Percentiles rank a stretch among this genome's conserved stretches.
Evolutionary conservation across 768 basidiomycete genomes (phyloP).

Genomic region (Trametes cinnabarina): DNA sequence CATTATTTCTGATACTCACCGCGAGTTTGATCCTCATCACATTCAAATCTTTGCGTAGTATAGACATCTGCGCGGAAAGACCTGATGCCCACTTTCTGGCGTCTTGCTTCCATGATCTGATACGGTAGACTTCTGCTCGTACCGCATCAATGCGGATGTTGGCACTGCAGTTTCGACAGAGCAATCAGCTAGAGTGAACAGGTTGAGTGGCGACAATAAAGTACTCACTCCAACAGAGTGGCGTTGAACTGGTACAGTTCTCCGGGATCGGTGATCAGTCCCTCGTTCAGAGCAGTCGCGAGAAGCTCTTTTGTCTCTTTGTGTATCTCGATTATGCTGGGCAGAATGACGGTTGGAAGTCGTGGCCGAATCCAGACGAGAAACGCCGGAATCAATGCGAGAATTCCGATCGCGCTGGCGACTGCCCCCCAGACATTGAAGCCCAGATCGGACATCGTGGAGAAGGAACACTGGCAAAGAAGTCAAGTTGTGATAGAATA

Average conservation of each 20-base stretch:
- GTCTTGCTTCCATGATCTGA: neutral
- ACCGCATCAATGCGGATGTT: neutral
- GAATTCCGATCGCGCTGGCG: conserved; percentile 1
- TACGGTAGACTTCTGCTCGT: neutral
- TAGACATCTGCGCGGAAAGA: neutral
- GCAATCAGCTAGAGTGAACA: neutral
- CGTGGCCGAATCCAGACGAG: neutral
- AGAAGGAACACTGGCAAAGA: neutral
- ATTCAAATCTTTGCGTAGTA: neutral
- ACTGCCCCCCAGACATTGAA: conserved; percentile 8
- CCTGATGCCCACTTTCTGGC: neutral
- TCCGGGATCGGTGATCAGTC: neutral
- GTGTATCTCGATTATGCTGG: neutral
- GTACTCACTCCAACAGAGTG: neutral
- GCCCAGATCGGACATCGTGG: neutral
- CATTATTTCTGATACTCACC: neutral
- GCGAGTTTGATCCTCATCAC: neutral
- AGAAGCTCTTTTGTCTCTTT: neutral
- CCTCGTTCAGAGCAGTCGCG: neutral
- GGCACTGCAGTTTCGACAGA: neutral
- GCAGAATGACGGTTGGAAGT: neutral
- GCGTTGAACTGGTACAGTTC: neutral
- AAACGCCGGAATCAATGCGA: neutral
- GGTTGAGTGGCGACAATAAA: neutral
- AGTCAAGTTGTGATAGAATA: neutral